phyloP scores from a whole-genome alignment of 2,329 filamentous ascomycete genomes.

The Myotisia sp. region DNA sequence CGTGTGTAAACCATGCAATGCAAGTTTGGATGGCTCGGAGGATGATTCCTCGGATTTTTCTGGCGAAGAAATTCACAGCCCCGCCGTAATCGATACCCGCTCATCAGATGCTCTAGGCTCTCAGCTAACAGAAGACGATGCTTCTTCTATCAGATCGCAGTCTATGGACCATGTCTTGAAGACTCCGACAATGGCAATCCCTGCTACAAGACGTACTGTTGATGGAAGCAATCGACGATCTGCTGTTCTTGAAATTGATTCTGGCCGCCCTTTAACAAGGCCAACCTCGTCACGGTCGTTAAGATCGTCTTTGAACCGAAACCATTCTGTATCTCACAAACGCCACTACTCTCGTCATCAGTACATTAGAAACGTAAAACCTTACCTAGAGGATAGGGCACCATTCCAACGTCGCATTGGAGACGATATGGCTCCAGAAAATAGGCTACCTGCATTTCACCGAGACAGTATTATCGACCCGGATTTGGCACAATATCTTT shows the following conservation, averaged over 20 bases:
- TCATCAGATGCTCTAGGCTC: slow-evolving; percentile 41
- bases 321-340: slow-evolving; percentile 66
- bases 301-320: slow-evolving; percentile 57
- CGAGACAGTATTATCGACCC: slow-evolving; percentile 98
- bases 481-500: slow-evolving; percentile 87
- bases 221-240: slow-evolving; percentile 74
- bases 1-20: slow-evolving; percentile 84
- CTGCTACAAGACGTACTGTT: slow-evolving; percentile 49
- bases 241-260: slow-evolving; percentile 78
- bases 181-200: slow-evolving; percentile 50
- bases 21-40: slow-evolving; percentile 77
- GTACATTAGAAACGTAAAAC: slow-evolving; percentile 60
- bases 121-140: slow-evolving; percentile 31
- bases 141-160: slow-evolving; percentile 33
- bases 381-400: slow-evolving; percentile 60
- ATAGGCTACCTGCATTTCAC: slow-evolving; percentile 78
- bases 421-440: slow-evolving; percentile 51
- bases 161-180: slow-evolving; percentile 33
- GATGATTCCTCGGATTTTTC: slow-evolving; percentile 89
- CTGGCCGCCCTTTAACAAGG: slow-evolving; percentile 61
- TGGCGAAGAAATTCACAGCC: slow-evolving; percentile 47
- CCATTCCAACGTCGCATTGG: slow-evolving; percentile 67
- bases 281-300: slow-evolving; percentile 88
- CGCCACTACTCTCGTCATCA: slow-evolving; percentile 81
- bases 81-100: slow-evolving; percentile 49